A percentile compares a stretch with the other conserved stretches of the same genome.
Conservation (phyloP, 2,329 filamentous ascomycete genomes). For the Scytalidium lignicola region DNA sequence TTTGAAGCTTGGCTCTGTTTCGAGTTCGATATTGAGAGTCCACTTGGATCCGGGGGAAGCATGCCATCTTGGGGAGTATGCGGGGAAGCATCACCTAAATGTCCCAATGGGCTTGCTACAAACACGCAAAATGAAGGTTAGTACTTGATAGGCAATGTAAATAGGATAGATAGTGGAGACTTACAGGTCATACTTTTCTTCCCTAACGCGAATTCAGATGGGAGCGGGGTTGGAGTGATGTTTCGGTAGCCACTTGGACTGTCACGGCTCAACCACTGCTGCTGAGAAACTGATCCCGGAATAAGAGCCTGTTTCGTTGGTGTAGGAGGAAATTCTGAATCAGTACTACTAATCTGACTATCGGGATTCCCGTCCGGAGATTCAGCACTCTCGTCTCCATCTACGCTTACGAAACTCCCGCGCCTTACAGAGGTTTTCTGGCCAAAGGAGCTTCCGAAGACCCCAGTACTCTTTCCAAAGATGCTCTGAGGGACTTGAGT, state of each 20-base stretch:
- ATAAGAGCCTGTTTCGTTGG: constrained; percentile 70
- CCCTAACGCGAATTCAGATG: too few relatives aligned
- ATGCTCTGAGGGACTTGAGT: constrained; percentile 37
- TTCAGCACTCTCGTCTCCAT: constrained; percentile 51
- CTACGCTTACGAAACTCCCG: constrained; percentile 74
- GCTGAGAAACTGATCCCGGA: constrained; percentile 13
- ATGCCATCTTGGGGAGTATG: constrained; percentile 75
- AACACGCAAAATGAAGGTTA: constrained; percentile 26
- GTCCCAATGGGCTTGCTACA: constrained; percentile 59
- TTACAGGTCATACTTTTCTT: neutral
- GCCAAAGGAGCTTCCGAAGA: constrained; percentile 53
- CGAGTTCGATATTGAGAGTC: constrained; percentile 70
- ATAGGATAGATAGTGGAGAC: neutral
- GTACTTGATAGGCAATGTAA: neutral
- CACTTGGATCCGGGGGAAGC: constrained; percentile 73
- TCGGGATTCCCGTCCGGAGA: constrained; percentile 55
- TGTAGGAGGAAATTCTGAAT: constrained; percentile 81
- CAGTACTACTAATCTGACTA: constrained; percentile 51
- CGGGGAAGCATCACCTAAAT: constrained; percentile 51
- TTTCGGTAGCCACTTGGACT: constrained; percentile 25
- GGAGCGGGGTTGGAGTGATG: constrained; percentile 3
- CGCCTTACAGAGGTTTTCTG: constrained; percentile 35
- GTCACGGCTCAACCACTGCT: constrained; percentile 14
- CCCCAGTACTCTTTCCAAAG: constrained; percentile 51
- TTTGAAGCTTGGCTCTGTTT: constrained; percentile 28